A percentile compares a stretch with the other conserved stretches of the same genome.
phyloP scores from a whole-genome alignment of 2,329 filamentous ascomycete genomes.

The Fusarium praegraminearum region DNA sequence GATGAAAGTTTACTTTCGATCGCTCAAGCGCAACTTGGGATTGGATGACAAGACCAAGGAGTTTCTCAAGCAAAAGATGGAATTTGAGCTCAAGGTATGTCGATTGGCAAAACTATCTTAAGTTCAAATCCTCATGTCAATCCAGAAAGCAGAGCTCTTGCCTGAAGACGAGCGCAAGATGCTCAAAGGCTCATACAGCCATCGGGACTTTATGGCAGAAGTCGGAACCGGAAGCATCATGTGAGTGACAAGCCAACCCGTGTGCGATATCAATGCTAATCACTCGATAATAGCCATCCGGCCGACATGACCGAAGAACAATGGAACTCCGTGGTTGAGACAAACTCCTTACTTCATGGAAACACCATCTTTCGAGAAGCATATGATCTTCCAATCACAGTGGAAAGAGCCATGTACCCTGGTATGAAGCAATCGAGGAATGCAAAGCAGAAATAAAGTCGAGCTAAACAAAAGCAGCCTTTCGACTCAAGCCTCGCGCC shows the following conservation, averaged over 20 bases:
- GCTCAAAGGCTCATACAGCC: not conserved
- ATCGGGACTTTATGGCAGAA: not conserved
- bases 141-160: not conserved
- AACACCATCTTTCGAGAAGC: not conserved
- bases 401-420: not conserved
- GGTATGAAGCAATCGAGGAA: not conserved
- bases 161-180: not conserved
- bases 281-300: not conserved
- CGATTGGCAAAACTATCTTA: fast-evolving
- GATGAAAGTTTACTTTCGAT: not conserved
- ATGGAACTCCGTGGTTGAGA: not conserved
- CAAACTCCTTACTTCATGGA: not conserved
- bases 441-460: not conserved
- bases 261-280: not conserved
- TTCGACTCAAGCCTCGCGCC: not conserved
- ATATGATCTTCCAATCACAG: not conserved
- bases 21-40: not conserved
- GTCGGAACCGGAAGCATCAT: not conserved
- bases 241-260: not conserved
- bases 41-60: not conserved
- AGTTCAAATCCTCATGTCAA: not conserved
- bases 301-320: not conserved
- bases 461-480: not conserved
- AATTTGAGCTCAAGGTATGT: not conserved
- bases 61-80: not conserved